These are phyloP conservation scores for Diaporthe sp. DNA, from an alignment of 2,329 filamentous ascomycete genomes.

Conservation along the genomic window DNA sequence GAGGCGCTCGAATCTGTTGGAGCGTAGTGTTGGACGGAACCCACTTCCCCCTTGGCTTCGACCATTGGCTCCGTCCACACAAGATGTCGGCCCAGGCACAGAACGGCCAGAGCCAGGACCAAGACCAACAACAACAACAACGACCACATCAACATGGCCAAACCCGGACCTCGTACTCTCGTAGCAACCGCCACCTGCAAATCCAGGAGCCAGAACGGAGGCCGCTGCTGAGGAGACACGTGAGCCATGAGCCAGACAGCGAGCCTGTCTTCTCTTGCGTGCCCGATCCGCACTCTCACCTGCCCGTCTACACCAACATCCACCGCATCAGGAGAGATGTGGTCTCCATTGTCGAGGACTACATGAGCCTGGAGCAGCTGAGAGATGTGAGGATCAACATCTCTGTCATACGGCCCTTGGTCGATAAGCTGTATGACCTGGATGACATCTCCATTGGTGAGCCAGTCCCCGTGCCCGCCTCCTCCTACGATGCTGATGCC, in stretches of 20 bases:
- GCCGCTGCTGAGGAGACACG: slow-evolving; percentile 55
- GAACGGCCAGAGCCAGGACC: slow-evolving; percentile 5
- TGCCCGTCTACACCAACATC: slow-evolving; percentile 84
- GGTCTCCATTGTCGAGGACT: slow-evolving; percentile 73
- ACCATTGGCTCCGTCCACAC: not conserved
- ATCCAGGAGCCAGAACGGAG: slow-evolving; percentile 48
- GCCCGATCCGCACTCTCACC: slow-evolving; percentile 70
- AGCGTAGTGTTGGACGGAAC: slow-evolving; percentile 1
- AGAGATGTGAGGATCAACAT: slow-evolving; percentile 87
- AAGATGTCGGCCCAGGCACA: slow-evolving; percentile 15
- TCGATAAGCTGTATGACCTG: slow-evolving; percentile 85
- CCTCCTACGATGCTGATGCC: not conserved
- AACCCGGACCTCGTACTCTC: slow-evolving; percentile 23
- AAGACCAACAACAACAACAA: not conserved
- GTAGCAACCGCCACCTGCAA: slow-evolving; percentile 36
- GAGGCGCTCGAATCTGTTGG: not conserved
- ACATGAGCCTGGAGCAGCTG: slow-evolving; percentile 80
- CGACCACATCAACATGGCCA: slow-evolving; percentile 6
- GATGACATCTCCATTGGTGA: slow-evolving; percentile 83
- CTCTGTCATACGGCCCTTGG: slow-evolving; percentile 82
- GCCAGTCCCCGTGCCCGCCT: slow-evolving; percentile 41
- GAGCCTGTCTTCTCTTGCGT: slow-evolving; percentile 66
- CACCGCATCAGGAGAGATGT: slow-evolving; percentile 78
- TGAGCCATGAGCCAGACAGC: slow-evolving; percentile 54
- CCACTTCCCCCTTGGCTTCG: not conserved